Conservation (phyloP, 352 stramenopile genomes). For the Pythium pyrilobum region DNA sequence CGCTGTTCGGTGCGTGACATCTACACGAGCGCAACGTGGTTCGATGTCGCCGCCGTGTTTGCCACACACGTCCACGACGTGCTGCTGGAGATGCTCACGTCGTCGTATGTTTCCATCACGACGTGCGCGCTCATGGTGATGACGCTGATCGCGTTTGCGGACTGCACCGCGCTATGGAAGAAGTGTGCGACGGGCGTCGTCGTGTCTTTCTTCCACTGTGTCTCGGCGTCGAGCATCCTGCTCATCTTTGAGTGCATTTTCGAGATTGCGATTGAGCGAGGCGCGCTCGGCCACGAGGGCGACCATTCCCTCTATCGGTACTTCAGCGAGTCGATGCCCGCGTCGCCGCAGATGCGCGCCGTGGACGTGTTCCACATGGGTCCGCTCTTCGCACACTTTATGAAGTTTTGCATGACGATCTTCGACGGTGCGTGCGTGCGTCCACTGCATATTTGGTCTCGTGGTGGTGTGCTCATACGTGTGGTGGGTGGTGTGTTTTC, state of each 20-base stretch:
- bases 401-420: constrained; percentile 77
- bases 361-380: constrained; percentile 66
- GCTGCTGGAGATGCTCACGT: constrained; percentile 65
- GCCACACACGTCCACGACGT: constrained; percentile 44
- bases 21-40: constrained; percentile 49
- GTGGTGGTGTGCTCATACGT: too few species aligned
- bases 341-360: constrained; percentile 52
- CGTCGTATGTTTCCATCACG: constrained; percentile 68
- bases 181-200: constrained; percentile 41
- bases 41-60: constrained; percentile 37
- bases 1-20: constrained; percentile 80
- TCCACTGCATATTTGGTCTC: not conserved
- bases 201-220: constrained; percentile 49
- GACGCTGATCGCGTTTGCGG: constrained; percentile 59
- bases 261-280: constrained; percentile 60
- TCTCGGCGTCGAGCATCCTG: constrained; percentile 67
- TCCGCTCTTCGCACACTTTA: constrained; percentile 58
- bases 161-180: constrained; percentile 66
- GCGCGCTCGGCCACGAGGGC: constrained; percentile 55
- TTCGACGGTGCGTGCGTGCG: constrained; percentile 58
- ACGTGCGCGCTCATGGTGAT: constrained; percentile 54
- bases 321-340: constrained; percentile 70
- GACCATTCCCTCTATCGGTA: constrained; percentile 72
- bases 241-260: constrained; percentile 79
- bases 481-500: constrained; percentile 4